Evolutionary conservation across 176 grass and related monocot species (phyloP), one percentile per base, ranked within the genome.

Genomic region (Oryza longistaminata): DNA sequence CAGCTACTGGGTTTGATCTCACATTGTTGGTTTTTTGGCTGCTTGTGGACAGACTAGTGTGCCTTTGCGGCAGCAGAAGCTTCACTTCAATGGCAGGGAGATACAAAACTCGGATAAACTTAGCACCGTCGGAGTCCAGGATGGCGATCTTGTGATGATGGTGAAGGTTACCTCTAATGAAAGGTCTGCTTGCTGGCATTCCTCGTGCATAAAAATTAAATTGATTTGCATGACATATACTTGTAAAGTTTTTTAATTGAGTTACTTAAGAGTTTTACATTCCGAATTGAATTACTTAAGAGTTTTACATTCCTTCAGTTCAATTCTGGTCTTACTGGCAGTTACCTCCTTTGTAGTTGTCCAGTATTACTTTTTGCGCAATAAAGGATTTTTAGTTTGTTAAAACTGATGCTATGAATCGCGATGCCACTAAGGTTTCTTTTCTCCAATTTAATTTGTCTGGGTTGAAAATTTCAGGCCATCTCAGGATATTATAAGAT

Each of bases 21-120:
- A 85, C 74, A 85, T 96, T 82, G 78, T 58, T 85, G 42, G 44
- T 79, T 78, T 75, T 78, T 75, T 78, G 65, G 55, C 24, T 85
- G 4, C 34, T 37, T 88, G 74, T 89, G 79, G 64, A 17, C 72
- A 98, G 96, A 98, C 89, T 74, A 81, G 75, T 12, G 82, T 95
- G 3, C 60, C 91, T 0, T 48, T 98, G 70, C 88, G 65, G 58
- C 93, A 84, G 90, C 96, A 98, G 82, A 85, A 84, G 66, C 72
- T 98, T 73, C 89, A 91, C 39, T 95, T 95, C 75, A 93, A 98
- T 90, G 93, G 96, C 39, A 98, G 92, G 78, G 96, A 98, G 66
- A 94, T 98, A 40, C 86, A 73, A n/a, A 98, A 98, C 33, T 64
- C 86, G 0, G 88, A 95, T 73, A 92, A 86, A 78, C 90, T 95